Conservation (phyloP, 306 rosid genomes). For the Trifolium pratense region DNA sequence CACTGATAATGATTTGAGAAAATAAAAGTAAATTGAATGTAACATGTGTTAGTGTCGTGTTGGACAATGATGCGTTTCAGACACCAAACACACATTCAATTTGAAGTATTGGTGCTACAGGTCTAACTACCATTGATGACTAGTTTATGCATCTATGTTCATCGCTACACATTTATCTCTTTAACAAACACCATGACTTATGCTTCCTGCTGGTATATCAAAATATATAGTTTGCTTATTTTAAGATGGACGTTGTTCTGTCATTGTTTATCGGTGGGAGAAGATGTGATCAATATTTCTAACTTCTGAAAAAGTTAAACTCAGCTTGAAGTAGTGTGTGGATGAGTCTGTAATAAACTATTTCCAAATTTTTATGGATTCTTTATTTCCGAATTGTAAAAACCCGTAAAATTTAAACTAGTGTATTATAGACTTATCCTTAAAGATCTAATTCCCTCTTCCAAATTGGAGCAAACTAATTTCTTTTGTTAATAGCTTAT, state of each 20-base stretch:
- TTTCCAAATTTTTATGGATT: neutral
- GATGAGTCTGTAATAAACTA: neutral
- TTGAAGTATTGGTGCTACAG: too few species aligned
- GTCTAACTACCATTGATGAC: neutral
- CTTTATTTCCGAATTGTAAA: neutral
- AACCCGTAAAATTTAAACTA: neutral
- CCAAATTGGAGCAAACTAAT: neutral
- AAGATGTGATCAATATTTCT: neutral
- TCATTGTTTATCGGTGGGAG: too few species aligned
- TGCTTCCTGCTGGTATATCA: neutral
- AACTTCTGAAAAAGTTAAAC: neutral
- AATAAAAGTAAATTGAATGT: too few species aligned
- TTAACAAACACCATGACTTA: neutral
- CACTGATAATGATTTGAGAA: too few species aligned
- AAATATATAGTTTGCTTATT: neutral
- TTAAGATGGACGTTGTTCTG: neutral
- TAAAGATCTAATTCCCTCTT: neutral
- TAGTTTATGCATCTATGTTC: constrained; percentile 11
- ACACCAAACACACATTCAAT: too few species aligned
- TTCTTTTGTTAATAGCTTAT: neutral
- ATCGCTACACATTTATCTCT: neutral
- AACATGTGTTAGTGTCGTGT: too few species aligned
- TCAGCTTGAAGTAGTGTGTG: neutral
- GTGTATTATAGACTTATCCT: neutral
- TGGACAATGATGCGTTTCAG: too few species aligned